phyloP scores from a whole-genome alignment of 345 rosid genomes.

The Pseudoturritis turrita region DNA sequence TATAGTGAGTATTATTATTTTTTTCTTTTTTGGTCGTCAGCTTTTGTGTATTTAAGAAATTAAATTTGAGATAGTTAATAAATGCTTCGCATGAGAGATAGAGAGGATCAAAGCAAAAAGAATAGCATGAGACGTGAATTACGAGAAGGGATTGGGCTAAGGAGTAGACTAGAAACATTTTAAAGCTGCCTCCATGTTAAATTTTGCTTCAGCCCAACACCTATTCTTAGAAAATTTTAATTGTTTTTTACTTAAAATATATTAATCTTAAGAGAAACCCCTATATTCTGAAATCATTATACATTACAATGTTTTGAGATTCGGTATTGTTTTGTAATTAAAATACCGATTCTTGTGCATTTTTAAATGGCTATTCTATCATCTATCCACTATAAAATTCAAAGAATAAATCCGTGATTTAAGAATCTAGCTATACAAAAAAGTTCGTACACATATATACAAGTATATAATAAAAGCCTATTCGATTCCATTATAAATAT shows the following conservation, averaged over 20 bases:
- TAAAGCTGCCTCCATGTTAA: slow-evolving; percentile 52
- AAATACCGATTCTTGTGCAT: too few species aligned
- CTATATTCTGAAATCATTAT: background rate
- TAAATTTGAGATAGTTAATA: background rate
- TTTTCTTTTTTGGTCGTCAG: too few species aligned
- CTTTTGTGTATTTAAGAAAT: background rate
- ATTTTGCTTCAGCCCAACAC: slow-evolving; percentile 9
- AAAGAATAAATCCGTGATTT: background rate
- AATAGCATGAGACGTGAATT: slow-evolving; percentile 24
- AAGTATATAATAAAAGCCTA: too few species aligned
- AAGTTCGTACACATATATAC: too few species aligned
- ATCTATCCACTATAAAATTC: background rate
- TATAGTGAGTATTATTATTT: too few species aligned
- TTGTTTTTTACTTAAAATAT: background rate
- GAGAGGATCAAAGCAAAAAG: slow-evolving; percentile 17
- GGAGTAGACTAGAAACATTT: slow-evolving; percentile 36
- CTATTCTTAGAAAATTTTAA: background rate
- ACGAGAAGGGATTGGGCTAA: slow-evolving; percentile 23
- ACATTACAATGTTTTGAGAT: background rate
- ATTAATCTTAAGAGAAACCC: background rate
- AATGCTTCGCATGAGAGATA: background rate
- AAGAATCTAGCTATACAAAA: too few species aligned
- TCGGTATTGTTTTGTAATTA: background rate
- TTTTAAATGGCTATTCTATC: background rate
- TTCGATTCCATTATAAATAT: too few species aligned